Conservation (phyloP, 192 early-diverging fungal genomes). For the Thamnidium elegans region DNA sequence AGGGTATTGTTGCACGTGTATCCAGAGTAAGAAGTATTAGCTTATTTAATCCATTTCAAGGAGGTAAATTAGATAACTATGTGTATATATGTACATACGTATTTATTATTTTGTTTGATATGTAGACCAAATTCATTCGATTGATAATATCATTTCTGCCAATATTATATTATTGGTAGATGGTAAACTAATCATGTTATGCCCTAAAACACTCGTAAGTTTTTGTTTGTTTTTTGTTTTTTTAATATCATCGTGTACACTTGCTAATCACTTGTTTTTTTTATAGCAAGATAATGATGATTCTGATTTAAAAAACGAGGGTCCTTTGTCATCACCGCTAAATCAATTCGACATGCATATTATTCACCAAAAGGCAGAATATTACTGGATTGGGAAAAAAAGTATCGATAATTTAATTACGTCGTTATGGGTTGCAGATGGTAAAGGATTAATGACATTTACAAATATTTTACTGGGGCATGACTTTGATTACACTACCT, state of each 20-base stretch:
- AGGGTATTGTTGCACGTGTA: slow-evolving; percentile 47
- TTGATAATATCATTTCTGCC: slow-evolving; percentile 44
- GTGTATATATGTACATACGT: background rate
- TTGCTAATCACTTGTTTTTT: background rate
- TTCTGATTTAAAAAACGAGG: slow-evolving; percentile 8
- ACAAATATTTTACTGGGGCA: slow-evolving; percentile 28
- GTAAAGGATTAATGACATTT: slow-evolving; percentile 58
- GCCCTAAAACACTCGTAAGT: slow-evolving; percentile 50
- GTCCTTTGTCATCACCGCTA: background rate
- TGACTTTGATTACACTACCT: slow-evolving; percentile 15
- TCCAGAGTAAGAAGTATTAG: slow-evolving; percentile 49
- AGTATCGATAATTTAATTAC: slow-evolving; percentile 51
- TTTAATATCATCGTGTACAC: background rate
- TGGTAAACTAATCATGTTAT: slow-evolving; percentile 64
- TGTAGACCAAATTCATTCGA: slow-evolving; percentile 32
- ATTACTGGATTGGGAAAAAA: slow-evolving; percentile 68
- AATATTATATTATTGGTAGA: slow-evolving; percentile 65
- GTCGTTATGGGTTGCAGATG: slow-evolving; percentile 74
- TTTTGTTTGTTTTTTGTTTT: background rate
- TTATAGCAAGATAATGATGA: slow-evolving; percentile 19
- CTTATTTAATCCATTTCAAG: slow-evolving; percentile 38
- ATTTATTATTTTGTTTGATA: no score
- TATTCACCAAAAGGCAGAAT: slow-evolving; percentile 64
- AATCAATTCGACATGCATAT: slow-evolving; percentile 44
- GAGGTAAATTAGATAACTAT: slow-evolving; percentile 21